These are phyloP conservation scores for Colletotrichum gigasporum DNA, from an alignment of 2,329 filamentous ascomycete genomes.

Conservation along the genomic window DNA sequence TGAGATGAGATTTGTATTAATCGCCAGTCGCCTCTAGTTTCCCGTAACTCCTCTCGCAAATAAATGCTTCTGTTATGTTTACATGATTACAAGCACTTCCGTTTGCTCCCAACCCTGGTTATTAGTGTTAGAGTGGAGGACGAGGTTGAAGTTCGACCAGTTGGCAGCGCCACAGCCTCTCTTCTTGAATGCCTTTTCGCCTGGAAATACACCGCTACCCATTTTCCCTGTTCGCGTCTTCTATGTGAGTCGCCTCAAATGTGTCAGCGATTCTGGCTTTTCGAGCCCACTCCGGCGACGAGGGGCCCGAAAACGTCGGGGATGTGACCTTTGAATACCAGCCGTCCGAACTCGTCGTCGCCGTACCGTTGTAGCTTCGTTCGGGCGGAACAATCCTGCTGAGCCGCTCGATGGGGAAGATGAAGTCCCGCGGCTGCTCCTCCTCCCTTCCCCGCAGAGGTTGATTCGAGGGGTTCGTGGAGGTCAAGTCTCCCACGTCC, in stretches of 20 bases:
- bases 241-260: not conserved
- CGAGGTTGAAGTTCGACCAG: too few relatives aligned
- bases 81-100: too few relatives aligned
- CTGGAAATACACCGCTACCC: too few relatives aligned
- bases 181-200: too few relatives aligned
- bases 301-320: not conserved
- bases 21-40: too few relatives aligned
- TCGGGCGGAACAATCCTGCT: not conserved
- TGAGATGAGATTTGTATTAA: too few relatives aligned
- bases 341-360: not conserved
- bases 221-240: too few relatives aligned
- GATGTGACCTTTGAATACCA: slow-evolving; percentile 3
- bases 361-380: not conserved
- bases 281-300: not conserved
- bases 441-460: not conserved
- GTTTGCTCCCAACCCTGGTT: too few relatives aligned
- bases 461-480: not conserved
- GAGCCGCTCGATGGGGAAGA: slow-evolving; percentile 1
- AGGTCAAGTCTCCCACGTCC: not conserved
- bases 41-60: too few relatives aligned
- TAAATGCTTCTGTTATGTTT: too few relatives aligned
- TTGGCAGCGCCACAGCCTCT: too few relatives aligned
- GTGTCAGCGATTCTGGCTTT: not conserved
- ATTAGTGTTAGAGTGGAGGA: too few relatives aligned
- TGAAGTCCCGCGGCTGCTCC: not conserved